phyloP scores from a whole-genome alignment of 345 rosid species.

The Camelina laxa region DNA sequence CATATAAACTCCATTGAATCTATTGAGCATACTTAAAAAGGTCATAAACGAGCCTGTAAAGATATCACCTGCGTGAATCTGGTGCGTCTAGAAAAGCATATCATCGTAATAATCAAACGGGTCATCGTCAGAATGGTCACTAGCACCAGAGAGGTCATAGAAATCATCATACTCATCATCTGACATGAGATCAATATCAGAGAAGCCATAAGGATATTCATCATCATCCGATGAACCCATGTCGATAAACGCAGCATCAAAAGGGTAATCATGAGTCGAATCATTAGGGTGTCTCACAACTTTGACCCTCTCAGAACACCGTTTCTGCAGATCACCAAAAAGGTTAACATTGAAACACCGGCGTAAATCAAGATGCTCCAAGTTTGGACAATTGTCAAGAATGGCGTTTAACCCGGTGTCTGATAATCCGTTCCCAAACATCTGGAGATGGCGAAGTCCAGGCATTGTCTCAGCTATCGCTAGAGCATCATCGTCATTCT shows the following conservation, averaged over 20 bases:
- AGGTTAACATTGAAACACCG: neutral
- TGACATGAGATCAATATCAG: no score
- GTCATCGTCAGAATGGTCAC: slow-evolving; percentile 41
- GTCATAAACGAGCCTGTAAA: neutral
- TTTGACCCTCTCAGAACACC: neutral
- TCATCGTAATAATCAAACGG: neutral
- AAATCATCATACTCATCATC: slow-evolving; percentile 30
- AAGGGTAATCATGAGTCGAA: neutral
- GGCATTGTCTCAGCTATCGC: neutral
- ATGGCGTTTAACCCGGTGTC: neutral
- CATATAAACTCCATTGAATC: neutral
- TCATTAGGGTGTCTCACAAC: neutral
- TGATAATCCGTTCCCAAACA: neutral
- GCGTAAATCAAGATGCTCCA: neutral
- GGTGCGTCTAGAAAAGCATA: slow-evolving; percentile 10
- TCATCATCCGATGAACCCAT: no score
- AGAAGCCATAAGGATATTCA: no score
- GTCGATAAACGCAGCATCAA: neutral
- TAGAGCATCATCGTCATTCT: neutral
- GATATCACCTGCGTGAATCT: neutral
- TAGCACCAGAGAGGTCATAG: slow-evolving; percentile 43
- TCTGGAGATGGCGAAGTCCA: neutral
- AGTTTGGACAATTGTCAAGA: neutral
- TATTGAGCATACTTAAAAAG: neutral
- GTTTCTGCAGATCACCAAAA: neutral